Conservation (phyloP, 306 rosid genomes). For the Quercus dentata region DNA sequence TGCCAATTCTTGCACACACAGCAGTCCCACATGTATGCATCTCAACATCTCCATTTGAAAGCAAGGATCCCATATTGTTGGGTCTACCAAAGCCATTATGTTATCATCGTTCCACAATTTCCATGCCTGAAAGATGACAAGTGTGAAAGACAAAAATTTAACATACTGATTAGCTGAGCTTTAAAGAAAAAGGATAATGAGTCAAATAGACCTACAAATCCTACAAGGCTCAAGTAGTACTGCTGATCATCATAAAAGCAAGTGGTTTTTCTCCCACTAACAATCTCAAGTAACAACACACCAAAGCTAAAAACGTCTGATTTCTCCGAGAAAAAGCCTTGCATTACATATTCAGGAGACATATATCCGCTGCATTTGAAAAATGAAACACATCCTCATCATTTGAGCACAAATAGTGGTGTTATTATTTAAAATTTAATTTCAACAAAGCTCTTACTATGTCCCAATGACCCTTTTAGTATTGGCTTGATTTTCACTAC, state of each 20-base stretch:
- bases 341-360: slow-evolving; percentile 38
- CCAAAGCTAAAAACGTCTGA: slow-evolving; percentile 36
- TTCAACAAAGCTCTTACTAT: slow-evolving; percentile 21
- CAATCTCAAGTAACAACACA: slow-evolving; percentile 29
- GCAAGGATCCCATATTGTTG: slow-evolving; percentile 8
- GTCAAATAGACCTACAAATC: slow-evolving; percentile 20
- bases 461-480: slow-evolving; percentile 39
- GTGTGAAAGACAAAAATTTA: no score
- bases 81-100: slow-evolving; percentile 16
- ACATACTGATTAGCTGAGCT: no score
- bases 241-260: slow-evolving; percentile 25
- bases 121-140: slow-evolving; percentile 28
- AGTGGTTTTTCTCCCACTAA: slow-evolving; percentile 32
- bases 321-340: slow-evolving; percentile 32
- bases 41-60: no score
- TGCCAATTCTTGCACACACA: no score
- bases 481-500: slow-evolving; percentile 20
- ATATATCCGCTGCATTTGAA: slow-evolving; percentile 30
- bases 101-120: slow-evolving; percentile 36
- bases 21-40: no score
- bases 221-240: slow-evolving; percentile 25
- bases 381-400: not conserved
- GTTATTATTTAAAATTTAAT: no score
- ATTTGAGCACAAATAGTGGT: not conserved
- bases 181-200: not conserved